Evolutionary conservation across 371 early-diverging fungal species (phyloP).

Genomic region (Mucor racemosus): DNA sequence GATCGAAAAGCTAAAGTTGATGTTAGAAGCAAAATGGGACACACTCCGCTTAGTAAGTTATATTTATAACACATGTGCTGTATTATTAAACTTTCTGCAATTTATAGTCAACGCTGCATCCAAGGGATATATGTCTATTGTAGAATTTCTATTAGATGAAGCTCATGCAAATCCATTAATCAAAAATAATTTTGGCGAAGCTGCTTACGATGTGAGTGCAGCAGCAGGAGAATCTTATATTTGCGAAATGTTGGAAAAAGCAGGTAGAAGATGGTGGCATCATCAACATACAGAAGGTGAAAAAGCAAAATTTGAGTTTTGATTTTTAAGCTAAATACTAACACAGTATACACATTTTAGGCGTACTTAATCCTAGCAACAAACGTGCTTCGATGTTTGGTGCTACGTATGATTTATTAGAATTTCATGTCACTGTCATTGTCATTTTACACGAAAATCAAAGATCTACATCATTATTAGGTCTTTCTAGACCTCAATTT

Average conservation of each 20-base stretch:
- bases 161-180: conserved; percentile 65
- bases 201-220: conserved; percentile 85
- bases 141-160: conserved; percentile 64
- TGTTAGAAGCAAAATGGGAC: conserved; percentile 65
- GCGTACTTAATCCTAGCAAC: conserved; percentile 23
- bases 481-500: conserved; percentile 58
- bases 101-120: conserved; percentile 75
- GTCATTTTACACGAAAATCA: conserved; percentile 75
- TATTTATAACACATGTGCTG: background rate
- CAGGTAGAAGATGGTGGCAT: conserved; percentile 43
- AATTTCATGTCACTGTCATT: conserved; percentile 67
- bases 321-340: background rate
- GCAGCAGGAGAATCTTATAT: conserved; percentile 60
- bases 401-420: conserved; percentile 52
- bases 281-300: conserved; percentile 25
- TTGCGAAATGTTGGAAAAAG: conserved; percentile 67
- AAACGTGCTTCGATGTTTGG: conserved; percentile 34
- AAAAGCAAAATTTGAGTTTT: background rate
- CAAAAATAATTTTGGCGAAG: conserved; percentile 71
- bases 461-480: conserved; percentile 57
- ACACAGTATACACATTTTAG: background rate
- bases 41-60: conserved; percentile 77
- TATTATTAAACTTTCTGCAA: too few species aligned
- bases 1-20: conserved; percentile 63
- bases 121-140: conserved; percentile 67